A percentile compares a stretch with the other conserved stretches of the same genome.
Conservation (phyloP, 2,329 filamentous ascomycete genomes). For the Penicillium sp. region DNA sequence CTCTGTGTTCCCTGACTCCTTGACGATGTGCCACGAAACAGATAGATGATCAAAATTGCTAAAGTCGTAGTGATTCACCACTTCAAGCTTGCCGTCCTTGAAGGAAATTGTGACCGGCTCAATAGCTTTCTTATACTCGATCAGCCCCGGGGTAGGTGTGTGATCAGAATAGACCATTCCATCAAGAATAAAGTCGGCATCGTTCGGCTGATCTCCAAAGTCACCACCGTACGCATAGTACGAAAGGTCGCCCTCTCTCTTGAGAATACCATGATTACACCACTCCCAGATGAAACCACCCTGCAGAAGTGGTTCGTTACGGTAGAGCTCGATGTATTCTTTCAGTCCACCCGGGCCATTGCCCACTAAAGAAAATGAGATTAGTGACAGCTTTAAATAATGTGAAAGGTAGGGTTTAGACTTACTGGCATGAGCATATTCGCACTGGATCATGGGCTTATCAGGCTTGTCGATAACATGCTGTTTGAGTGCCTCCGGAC, state of each 20-base stretch:
- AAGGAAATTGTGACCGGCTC: conserved; percentile 58
- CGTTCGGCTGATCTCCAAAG: conserved; percentile 66
- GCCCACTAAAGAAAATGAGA: conserved; percentile 58
- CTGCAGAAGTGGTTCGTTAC: conserved; percentile 65
- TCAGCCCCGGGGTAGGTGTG: conserved; percentile 61
- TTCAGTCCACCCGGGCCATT: conserved; percentile 73
- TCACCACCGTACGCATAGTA: conserved; percentile 66
- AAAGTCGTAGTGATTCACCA: conserved; percentile 61
- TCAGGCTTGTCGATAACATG: conserved; percentile 53
- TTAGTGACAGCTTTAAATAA: not conserved
- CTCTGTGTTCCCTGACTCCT: conserved; percentile 33
- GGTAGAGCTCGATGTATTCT: conserved; percentile 71
- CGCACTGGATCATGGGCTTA: conserved; percentile 53
- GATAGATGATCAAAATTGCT: conserved; percentile 51
- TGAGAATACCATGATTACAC: conserved; percentile 64
- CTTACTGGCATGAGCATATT: conserved; percentile 62
- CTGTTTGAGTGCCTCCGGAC: conserved; percentile 36
- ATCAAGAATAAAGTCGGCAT: conserved; percentile 68
- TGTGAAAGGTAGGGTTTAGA: not conserved
- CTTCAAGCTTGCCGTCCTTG: conserved; percentile 44
- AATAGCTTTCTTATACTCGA: conserved; percentile 64
- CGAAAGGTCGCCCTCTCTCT: not conserved
- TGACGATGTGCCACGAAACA: conserved; percentile 26
- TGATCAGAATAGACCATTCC: conserved; percentile 60
- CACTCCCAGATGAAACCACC: conserved; percentile 73